Conservation (phyloP, 129 eudicot species). For the Flaveria ramosissima region DNA sequence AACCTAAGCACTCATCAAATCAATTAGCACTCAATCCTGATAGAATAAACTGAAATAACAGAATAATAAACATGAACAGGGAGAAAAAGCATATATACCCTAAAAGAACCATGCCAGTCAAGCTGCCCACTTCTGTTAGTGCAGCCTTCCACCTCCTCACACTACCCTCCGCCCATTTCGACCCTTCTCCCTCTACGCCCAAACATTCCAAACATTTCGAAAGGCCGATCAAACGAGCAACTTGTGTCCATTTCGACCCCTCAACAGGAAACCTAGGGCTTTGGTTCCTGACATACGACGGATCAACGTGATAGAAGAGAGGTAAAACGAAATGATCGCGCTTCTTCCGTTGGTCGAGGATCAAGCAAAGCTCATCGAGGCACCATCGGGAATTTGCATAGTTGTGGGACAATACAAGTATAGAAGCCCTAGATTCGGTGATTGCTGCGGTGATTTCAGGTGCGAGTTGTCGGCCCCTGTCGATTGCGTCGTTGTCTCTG, state of each 20-base stretch:
- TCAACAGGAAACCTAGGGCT: background rate
- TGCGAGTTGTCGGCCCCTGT: background rate
- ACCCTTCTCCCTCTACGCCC: background rate
- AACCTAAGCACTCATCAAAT: too few species aligned
- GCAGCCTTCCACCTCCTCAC: background rate
- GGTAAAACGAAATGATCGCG: slow-evolving; percentile 13
- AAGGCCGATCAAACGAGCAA: background rate
- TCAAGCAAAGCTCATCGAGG: slow-evolving; percentile 24
- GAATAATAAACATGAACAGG: too few species aligned
- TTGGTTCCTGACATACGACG: slow-evolving; percentile 20
- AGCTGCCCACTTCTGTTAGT: too few species aligned
- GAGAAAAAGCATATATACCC: too few species aligned
- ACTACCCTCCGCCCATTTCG: background rate
- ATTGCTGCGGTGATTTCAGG: background rate
- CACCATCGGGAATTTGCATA: slow-evolving; percentile 5
- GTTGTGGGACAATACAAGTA: background rate
- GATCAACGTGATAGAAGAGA: slow-evolving; percentile 24
- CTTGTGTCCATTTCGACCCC: slow-evolving; percentile 16
- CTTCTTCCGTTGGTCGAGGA: slow-evolving; percentile 16
- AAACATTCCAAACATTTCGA: background rate
- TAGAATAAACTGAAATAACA: too few species aligned
- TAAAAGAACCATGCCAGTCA: too few species aligned
- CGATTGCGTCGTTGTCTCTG: background rate
- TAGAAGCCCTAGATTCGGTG: background rate
- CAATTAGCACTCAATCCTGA: too few species aligned